These are phyloP conservation scores for Begonia peltatifolia DNA, from an alignment of 306 rosid genomes.

Conservation along the genomic window DNA sequence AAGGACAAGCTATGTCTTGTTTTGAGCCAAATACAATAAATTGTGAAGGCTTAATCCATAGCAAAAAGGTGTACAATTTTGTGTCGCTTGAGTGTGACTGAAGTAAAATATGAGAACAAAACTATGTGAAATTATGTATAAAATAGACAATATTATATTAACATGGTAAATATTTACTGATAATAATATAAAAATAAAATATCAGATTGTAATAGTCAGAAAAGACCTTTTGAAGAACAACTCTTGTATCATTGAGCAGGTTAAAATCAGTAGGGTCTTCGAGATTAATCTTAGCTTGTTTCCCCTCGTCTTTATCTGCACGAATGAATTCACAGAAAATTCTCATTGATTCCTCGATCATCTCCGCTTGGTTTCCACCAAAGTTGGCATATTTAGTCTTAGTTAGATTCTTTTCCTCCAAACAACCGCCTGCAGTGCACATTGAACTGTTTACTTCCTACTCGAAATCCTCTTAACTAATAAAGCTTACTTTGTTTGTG, in stretches of 20 bases:
- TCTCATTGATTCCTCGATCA: slow-evolving; percentile 53
- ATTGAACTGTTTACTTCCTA: not conserved
- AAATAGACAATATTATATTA: not conserved
- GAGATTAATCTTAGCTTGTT: slow-evolving; percentile 18
- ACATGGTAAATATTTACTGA: not conserved
- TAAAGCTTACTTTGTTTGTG: not conserved
- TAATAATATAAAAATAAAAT: no score
- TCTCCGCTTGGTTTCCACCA: slow-evolving; percentile 26
- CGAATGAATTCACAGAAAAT: slow-evolving; percentile 53
- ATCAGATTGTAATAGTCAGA: not conserved
- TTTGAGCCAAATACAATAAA: no score
- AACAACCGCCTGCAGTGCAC: slow-evolving; percentile 35
- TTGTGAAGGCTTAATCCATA: no score
- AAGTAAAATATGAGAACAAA: no score
- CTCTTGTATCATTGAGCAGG: slow-evolving; percentile 24
- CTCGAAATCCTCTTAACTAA: not conserved
- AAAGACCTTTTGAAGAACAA: slow-evolving; percentile 53
- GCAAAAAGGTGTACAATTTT: no score
- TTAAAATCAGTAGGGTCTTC: slow-evolving; percentile 29
- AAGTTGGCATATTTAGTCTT: slow-evolving; percentile 24
- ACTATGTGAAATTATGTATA: no score
- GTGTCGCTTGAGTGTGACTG: no score
- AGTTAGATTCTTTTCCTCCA: slow-evolving; percentile 26
- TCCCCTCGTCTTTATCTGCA: slow-evolving; percentile 42
- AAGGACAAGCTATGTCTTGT: no score